Conservation (phyloP, 2,329 filamentous ascomycete species). For the Triangularia verruculosa region DNA sequence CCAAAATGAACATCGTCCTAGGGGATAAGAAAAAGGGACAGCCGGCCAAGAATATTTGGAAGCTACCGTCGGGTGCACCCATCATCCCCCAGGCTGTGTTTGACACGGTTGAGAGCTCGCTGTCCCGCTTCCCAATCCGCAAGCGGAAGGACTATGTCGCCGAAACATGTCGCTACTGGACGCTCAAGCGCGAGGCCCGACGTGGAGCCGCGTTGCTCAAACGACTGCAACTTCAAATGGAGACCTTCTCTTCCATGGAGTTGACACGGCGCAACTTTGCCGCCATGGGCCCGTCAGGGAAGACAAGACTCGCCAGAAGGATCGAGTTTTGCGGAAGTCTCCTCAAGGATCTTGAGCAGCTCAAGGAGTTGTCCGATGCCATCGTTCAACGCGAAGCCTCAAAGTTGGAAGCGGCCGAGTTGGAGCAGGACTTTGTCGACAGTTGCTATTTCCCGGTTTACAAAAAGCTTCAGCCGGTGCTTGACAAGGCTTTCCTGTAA, state of each 20-base stretch:
- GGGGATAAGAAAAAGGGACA: constrained; percentile 74
- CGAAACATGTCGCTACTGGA: constrained; percentile 97
- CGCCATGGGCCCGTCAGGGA: constrained; percentile 85
- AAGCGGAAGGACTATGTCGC: constrained; percentile 91
- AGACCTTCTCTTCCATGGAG: constrained; percentile 96
- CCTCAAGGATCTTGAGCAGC: constrained; percentile 71
- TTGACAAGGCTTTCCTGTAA: constrained; percentile 79
- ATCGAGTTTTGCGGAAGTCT: constrained; percentile 84
- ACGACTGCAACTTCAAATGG: constrained; percentile 88
- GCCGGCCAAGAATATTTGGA: constrained; percentile 72
- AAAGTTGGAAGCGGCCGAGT: constrained; percentile 73
- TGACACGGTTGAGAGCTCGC: constrained; percentile 77
- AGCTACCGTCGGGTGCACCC: constrained; percentile 88
- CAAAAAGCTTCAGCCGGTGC: constrained; percentile 69
- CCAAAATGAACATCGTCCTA: constrained; percentile 72
- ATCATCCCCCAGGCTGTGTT: constrained; percentile 89
- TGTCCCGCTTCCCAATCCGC: constrained; percentile 74
- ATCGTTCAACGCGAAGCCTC: constrained; percentile 72
- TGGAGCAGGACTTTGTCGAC: constrained; percentile 78
- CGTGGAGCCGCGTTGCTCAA: constrained; percentile 90
- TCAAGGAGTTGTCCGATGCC: constrained; percentile 67
- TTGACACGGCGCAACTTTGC: constrained; percentile 92
- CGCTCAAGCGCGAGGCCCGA: constrained; percentile 87
- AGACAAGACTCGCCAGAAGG: constrained; percentile 71
- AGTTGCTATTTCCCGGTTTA: constrained; percentile 88